Base-by-base conservation (phyloP, 495 filamentous ascomycete genomes). In the Tuber brumale region DNA sequence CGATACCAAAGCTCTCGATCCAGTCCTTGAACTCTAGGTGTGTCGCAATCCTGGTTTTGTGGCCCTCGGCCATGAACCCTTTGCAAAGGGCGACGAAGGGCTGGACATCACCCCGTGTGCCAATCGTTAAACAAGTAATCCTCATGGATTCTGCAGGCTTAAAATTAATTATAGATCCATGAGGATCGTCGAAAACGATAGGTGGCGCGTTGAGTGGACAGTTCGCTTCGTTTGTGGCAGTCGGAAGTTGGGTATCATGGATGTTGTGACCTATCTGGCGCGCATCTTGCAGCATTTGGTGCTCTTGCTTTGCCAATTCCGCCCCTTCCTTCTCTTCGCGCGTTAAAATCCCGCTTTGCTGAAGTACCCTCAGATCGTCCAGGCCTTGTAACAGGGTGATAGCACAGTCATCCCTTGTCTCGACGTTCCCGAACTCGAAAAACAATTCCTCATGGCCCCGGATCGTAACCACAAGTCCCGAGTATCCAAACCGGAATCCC, bases 1-100 rank as follows among this genome's bases (percentile, higher is more conserved):
- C 93, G 83, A 99, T 98, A 3, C 96, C 95, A 84, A 97, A 92
- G 43, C 90, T 89, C 79, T 92, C 88, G 46, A 99, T 88, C 95
- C 96, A 99, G 23, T 87, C 87, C 80, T 91, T 89, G 84, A 97
- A 99, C 84, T 98, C 94, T 14, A 85, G 85, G 84, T 99, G 95
- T 0, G 95, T 98, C 16, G 95, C 95, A 80, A 99, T 98, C 81
- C 89, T 91, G 4, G 92, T 89, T 71, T 87, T 89, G 81, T 98
- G 96, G 7, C 95, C 95, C 78, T 99, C 95, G 1, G 90, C 90
- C 61, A 96, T 85, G 16, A 99, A 85, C 4, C 92, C 92, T 83
- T 97, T 97, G 85, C 95, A 98, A 23, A 99, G 86, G 8, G 96
- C 94, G 83, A 99, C 98, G 82, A 97, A 99, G 1, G 95, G 95